phyloP scores from a whole-genome alignment of 2,329 filamentous ascomycete species.

The Gyromitra esculenta region DNA sequence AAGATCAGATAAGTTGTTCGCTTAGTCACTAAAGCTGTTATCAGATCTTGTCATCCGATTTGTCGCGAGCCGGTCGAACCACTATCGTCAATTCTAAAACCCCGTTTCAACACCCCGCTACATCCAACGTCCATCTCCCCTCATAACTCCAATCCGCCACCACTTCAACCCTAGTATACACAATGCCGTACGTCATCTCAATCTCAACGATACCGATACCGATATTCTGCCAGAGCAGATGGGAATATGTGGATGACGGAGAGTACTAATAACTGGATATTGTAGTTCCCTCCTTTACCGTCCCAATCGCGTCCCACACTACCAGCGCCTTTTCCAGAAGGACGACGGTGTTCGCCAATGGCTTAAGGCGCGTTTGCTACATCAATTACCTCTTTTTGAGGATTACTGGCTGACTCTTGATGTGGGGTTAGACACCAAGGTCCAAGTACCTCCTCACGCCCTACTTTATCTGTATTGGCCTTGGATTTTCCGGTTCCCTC shows the following conservation, averaged over 20 bases:
- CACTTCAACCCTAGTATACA: slow-evolving; percentile 3
- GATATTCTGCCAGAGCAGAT: neutral
- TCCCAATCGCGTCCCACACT: slow-evolving; percentile 74
- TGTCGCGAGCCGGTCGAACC: slow-evolving; percentile 29
- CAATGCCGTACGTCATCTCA: slow-evolving; percentile 41
- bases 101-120: slow-evolving; percentile 18
- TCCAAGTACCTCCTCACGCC: slow-evolving; percentile 56
- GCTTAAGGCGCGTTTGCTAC: slow-evolving; percentile 67
- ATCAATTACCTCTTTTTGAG: neutral
- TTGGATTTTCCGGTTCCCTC: slow-evolving; percentile 54
- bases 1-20: slow-evolving; percentile 29
- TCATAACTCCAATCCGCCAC: slow-evolving; percentile 16
- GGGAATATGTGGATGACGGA: neutral
- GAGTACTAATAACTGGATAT: slow-evolving; percentile 3
- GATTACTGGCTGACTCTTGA: neutral
- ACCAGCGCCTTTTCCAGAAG: slow-evolving; percentile 73
- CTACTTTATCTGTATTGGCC: slow-evolving; percentile 55
- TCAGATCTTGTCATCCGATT: slow-evolving; percentile 21
- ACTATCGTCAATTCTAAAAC: neutral
- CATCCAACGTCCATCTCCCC: slow-evolving; percentile 24
- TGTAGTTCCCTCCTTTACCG: slow-evolving; percentile 64
- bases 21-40: slow-evolving; percentile 5
- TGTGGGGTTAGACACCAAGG: slow-evolving; percentile 52
- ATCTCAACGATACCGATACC: neutral
- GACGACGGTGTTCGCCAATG: slow-evolving; percentile 74